Base-by-base conservation (phyloP, 1,284 basidiomycete species). In the Cryptococcus sp. region DNA sequence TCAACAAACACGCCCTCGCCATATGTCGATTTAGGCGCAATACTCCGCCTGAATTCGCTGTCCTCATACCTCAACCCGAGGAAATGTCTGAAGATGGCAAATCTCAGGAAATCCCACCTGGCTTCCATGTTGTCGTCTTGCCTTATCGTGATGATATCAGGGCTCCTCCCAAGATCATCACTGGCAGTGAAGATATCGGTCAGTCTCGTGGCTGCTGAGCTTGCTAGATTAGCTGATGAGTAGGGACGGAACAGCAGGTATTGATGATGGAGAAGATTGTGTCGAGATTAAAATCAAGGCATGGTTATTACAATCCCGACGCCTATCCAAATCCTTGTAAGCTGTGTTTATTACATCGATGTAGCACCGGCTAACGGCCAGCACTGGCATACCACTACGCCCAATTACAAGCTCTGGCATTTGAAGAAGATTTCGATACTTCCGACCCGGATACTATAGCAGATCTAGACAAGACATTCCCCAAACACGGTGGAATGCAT, bases 91-190 rank as follows among this genome's bases (percentile, higher is more conserved):
- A 85, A 41, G 82, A 80, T 7, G 88, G 88, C 1, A 39, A 39
- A 39, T 86, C 70, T 2, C 81, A 90, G 81, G 79, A 81, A 39
- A 84, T 87, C 48, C 90, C 94, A 19, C 84, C 89, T 0, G 96
- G 96, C 1, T 89, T 98, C 70, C 90, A 98, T 74, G 78, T 98
- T 48, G 87, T 97, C 54, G 85, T 86, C 10, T 74, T 98, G 22
- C 93, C 94, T 0, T 99, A 88, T 67, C 87, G 88, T 7, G 94
- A 99, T 67, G 96, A 98, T 65, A 86, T 98, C 46, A 84, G 94
- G 44, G 79, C 82, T 28, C 85, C 85, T 7, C 86, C 88, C 5
- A 73, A 63, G 47, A 70, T 64, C 21, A 61, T 74, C 21, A 69
- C 58, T 14, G 59, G 70, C 31, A 67, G 36, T 39, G 36, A 39